phyloP scores from a whole-genome alignment of 805 yeast species.

The Candida ulmi region DNA sequence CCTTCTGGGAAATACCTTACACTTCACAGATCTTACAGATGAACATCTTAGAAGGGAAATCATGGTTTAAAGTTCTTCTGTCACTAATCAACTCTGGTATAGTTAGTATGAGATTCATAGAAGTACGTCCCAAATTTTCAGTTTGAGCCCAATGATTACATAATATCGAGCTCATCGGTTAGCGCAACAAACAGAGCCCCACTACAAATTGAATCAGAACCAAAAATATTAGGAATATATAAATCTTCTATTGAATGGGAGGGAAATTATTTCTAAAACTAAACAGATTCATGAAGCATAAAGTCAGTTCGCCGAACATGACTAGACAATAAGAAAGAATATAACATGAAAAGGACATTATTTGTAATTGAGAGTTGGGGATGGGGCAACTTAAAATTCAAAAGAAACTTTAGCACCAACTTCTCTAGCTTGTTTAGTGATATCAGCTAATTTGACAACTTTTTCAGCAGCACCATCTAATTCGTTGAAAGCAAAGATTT shows the following conservation, averaged over 20 bases:
- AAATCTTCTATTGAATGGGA: background rate
- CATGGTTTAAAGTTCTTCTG: too few relatives aligned
- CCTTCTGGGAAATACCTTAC: background rate
- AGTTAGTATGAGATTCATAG: too few relatives aligned
- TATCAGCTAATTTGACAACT: conserved; percentile 70
- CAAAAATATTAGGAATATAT: background rate
- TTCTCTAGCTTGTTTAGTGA: conserved; percentile 41
- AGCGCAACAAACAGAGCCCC: background rate
- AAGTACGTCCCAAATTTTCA: too few relatives aligned
- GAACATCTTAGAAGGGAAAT: too few relatives aligned
- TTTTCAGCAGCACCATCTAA: conserved; percentile 96
- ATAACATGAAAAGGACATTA: background rate
- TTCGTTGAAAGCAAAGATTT: conserved; percentile 86
- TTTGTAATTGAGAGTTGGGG: background rate
- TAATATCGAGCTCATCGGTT: background rate
- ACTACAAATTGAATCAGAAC: background rate
- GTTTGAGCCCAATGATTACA: too few relatives aligned
- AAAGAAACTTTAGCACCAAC: conserved; percentile 44
- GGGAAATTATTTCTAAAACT: background rate
- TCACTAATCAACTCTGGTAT: too few relatives aligned
- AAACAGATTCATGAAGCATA: conserved; percentile 1
- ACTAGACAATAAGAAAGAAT: background rate
- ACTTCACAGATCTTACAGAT: too few relatives aligned
- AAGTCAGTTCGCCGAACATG: background rate
- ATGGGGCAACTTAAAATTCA: conserved; percentile 28